Percentiles rank a stretch among this genome's conserved stretches.
These are phyloP conservation scores for Solanum acaule DNA, from an alignment of 257 asterid species.

Conservation along the genomic window DNA sequence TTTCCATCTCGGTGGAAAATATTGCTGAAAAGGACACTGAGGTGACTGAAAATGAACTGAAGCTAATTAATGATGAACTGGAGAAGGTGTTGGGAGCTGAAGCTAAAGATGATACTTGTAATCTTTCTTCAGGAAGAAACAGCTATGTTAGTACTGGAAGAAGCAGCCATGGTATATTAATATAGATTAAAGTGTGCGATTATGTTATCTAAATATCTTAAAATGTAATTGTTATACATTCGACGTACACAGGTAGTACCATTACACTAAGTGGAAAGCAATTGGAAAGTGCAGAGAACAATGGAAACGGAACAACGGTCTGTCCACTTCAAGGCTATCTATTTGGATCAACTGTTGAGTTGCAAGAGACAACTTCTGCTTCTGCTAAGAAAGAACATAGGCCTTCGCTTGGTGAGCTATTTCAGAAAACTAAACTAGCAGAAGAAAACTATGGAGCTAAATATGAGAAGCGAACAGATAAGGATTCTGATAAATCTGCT, in stretches of 20 bases:
- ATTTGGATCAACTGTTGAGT: constrained; percentile 62
- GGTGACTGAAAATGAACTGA: constrained; percentile 72
- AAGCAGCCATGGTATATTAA: constrained; percentile 42
- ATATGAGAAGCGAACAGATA: constrained; percentile 42
- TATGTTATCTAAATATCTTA: background rate
- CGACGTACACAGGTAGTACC: constrained; percentile 19
- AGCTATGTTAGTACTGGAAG: constrained; percentile 71
- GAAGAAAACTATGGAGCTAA: constrained; percentile 53
- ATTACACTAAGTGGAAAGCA: constrained; percentile 63
- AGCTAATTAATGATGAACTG: constrained; percentile 75
- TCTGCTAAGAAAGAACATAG: constrained; percentile 49
- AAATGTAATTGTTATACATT: background rate
- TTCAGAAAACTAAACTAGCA: constrained; percentile 59
- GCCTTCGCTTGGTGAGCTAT: constrained; percentile 88
- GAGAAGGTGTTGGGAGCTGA: constrained; percentile 84
- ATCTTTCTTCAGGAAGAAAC: constrained; percentile 66
- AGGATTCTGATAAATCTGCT: constrained; percentile 59
- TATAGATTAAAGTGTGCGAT: background rate
- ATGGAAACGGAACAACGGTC: constrained; percentile 35
- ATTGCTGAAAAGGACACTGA: constrained; percentile 78
- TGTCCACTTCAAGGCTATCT: constrained; percentile 89
- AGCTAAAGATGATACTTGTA: constrained; percentile 29
- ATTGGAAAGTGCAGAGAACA: constrained; percentile 34
- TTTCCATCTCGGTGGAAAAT: constrained; percentile 58
- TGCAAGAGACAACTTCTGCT: constrained; percentile 36